phyloP scores from a whole-genome alignment of 2,329 filamentous ascomycete genomes.

The Xylariaceae sp. region DNA sequence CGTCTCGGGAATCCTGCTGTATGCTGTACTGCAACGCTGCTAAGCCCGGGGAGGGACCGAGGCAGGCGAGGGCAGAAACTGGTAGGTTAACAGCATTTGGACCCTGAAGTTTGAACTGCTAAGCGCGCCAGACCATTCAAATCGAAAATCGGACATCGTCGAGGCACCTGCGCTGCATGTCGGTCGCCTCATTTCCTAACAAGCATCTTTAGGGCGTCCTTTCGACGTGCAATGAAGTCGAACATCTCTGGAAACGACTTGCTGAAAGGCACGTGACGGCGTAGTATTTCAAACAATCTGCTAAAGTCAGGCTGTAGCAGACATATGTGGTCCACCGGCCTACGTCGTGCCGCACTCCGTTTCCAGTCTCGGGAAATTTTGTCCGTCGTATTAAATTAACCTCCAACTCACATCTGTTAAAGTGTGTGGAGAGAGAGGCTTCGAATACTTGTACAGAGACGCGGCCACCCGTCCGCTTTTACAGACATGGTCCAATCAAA shows the following conservation, averaged over 20 bases:
- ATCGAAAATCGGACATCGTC: slow-evolving; percentile 1
- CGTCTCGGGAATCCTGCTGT: neutral
- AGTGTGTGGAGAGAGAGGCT: too few relatives aligned
- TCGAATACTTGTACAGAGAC: slow-evolving; percentile 3
- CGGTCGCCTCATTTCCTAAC: slow-evolving; percentile 6
- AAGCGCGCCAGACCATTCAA: slow-evolving; percentile 5
- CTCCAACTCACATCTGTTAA: too few relatives aligned
- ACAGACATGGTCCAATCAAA: slow-evolving; percentile 10
- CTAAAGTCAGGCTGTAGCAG: too few relatives aligned
- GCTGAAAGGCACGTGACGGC: too few relatives aligned
- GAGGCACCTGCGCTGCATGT: slow-evolving; percentile 9
- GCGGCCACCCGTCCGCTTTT: slow-evolving; percentile 4
- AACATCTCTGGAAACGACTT: too few relatives aligned
- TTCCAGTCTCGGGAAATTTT: slow-evolving; percentile 1
- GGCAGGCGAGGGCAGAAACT: too few relatives aligned
- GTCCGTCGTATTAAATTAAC: slow-evolving; percentile 5
- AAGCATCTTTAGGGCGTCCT: too few relatives aligned
- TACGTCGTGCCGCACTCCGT: slow-evolving; percentile 7
- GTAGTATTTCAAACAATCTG: too few relatives aligned
- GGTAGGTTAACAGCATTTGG: too few relatives aligned
- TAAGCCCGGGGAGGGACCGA: too few relatives aligned
- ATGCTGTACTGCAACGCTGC: neutral
- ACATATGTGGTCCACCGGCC: neutral
- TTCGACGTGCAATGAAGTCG: too few relatives aligned
- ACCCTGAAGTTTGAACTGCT: slow-evolving; percentile 1